Percentiles rank a stretch among this genome's conserved stretches.
Conservation (phyloP, 108 stramenopile genomes). For the Nitzschia sp. region DNA sequence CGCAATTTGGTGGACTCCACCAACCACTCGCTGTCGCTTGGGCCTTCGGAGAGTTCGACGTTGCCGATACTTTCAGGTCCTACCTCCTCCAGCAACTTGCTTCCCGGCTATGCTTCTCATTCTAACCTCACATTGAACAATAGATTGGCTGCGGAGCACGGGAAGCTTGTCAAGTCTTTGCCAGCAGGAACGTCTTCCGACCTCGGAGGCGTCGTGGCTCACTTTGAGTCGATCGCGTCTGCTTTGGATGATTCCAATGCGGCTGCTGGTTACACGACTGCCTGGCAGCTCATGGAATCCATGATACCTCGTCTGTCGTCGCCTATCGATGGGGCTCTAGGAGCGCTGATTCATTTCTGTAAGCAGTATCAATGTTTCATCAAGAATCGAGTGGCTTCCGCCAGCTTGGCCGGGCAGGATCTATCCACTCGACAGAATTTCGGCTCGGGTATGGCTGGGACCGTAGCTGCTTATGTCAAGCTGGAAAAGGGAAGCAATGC, state of each 20-base stretch:
- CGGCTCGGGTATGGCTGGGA: conserved; percentile 23
- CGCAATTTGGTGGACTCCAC: conserved; percentile 28
- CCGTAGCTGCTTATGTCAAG: conserved; percentile 40
- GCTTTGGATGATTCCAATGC: neutral
- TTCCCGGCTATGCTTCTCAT: conserved; percentile 10
- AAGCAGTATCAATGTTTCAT: conserved; percentile 35
- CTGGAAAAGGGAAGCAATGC: conserved; percentile 34
- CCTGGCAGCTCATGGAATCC: conserved; percentile 28
- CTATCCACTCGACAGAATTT: conserved; percentile 7
- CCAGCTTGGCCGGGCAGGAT: conserved; percentile 28
- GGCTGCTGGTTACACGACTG: conserved; percentile 33
- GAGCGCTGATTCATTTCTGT: conserved; percentile 36
- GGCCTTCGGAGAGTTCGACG: neutral
- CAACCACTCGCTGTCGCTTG: neutral
- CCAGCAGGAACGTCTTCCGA: neutral
- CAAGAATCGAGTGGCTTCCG: conserved; percentile 38
- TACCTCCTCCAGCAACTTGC: conserved; percentile 5
- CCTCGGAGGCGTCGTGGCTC: neutral
- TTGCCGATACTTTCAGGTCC: neutral
- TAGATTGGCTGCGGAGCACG: conserved; percentile 14
- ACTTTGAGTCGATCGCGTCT: conserved; percentile 11
- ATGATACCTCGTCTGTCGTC: conserved; percentile 18
- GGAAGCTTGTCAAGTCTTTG: conserved; percentile 11
- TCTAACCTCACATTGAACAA: conserved; percentile 4
- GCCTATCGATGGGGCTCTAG: conserved; percentile 35